Base-by-base conservation (phyloP, 768 basidiomycete genomes). In the Mycena latifolia region DNA sequence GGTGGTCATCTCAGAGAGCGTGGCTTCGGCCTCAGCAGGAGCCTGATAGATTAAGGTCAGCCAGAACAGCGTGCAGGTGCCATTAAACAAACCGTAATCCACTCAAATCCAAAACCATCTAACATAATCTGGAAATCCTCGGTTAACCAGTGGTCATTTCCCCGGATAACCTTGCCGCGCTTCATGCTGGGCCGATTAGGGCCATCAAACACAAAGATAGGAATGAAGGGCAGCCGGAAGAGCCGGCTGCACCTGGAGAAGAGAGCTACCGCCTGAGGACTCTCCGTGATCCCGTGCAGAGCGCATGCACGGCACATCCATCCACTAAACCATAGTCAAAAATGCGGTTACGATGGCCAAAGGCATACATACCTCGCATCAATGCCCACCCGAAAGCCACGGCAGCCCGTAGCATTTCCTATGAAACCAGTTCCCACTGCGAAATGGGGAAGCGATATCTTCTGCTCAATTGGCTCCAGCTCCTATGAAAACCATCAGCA, bases 21-120 rank as follows among this genome's bases (percentile, higher is more conserved):
- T 85, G 4, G 85, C 86, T 59, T 87, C 87, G 1, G 86, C 87
- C 72, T 87, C 86, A 17, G 85, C 86, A n/a, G 84, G 85, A 20
- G 87, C 86, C 77, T 78, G 20, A 24, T 17, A 45, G 45, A 56
- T 51, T 12, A 50, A 45, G 18, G 20, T n/a, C 22, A 35, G 50
- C 14, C 17, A 33, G 27, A 28, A 22, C 14, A 9, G 37, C 6
- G 17, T 39, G 37, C 8, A 39, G 15, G 37, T 15, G 5, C 4
- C 15, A 39, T 3, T 12, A 39, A 29, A 62, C 64, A 14, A 53
- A 77, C 77, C 37, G 27, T 63, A 41, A 73, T 60, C 73, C 75
- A 78, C 47, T 78, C 74, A 55, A 82, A 81, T 0, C 85, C 85
- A 55, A 84, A 85, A 0, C 76, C 79, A n/a, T 80, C 75, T 20